phyloP scores from a whole-genome alignment of 768 basidiomycete species.

The Rhodotorula paludigena region DNA sequence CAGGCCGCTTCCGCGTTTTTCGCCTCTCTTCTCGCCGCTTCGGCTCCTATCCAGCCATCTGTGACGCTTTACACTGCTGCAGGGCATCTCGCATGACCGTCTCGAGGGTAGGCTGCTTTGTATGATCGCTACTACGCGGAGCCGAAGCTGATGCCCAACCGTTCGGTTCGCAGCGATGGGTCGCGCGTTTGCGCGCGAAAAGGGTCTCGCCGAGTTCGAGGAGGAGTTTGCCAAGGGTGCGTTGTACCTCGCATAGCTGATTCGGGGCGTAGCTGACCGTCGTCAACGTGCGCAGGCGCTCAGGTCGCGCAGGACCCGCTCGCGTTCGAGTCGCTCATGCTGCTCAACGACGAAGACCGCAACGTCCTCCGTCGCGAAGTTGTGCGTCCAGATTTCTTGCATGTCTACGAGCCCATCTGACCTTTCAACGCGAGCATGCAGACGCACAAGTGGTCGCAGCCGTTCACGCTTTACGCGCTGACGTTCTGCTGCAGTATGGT shows the following conservation, averaged over 20 bases:
- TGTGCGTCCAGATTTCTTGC: not conserved
- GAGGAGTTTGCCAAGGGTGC: conserved; percentile 59
- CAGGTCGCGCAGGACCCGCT: conserved; percentile 59
- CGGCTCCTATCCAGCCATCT: not conserved
- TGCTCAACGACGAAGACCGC: conserved; percentile 45
- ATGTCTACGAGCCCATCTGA: not conserved
- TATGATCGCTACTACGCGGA: no score
- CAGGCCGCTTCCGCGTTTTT: no score
- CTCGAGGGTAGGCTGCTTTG: not conserved
- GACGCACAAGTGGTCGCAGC: conserved; percentile 53
- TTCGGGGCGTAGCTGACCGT: no score
- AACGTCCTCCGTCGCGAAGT: conserved; percentile 39
- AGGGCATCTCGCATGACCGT: conserved; percentile 10
- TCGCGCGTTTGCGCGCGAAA: conserved; percentile 61
- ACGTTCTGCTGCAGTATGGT: conserved; percentile 33
- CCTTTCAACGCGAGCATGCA: not conserved
- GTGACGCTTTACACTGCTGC: not conserved
- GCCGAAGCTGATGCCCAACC: not conserved
- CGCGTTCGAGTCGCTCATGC: conserved; percentile 29
- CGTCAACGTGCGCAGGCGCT: conserved; percentile 46
- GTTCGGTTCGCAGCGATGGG: conserved; percentile 61
- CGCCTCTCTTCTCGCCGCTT: not conserved
- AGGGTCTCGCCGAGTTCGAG: conserved; percentile 47
- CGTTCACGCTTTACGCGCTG: conserved; percentile 38
- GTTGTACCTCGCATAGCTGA: not conserved